These are phyloP conservation scores for Crepidotus variabilis DNA, from an alignment of 768 basidiomycete genomes.

Conservation along the genomic window DNA sequence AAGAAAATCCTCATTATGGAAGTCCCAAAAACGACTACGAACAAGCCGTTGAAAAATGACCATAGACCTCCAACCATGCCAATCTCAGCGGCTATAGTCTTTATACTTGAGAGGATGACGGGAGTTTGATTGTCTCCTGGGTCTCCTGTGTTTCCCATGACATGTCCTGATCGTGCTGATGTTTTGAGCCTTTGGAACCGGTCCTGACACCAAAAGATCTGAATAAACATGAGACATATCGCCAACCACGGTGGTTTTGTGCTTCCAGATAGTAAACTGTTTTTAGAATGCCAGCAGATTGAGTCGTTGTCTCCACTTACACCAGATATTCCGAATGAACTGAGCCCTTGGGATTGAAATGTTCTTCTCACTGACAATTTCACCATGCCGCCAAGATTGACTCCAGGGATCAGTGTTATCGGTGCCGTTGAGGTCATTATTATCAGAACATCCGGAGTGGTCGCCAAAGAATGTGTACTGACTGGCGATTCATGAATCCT, in stretches of 20 bases:
- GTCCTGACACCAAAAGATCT: not conserved
- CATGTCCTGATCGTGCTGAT: not conserved
- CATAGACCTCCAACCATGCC: slow-evolving; percentile 3
- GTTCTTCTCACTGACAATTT: not conserved
- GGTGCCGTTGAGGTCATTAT: not conserved
- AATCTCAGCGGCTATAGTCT: no score
- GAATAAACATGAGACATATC: not conserved
- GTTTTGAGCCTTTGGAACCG: not conserved
- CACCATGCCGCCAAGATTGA: not conserved
- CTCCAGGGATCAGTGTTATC: not conserved
- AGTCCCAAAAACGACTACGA: not conserved
- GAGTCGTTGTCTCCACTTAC: not conserved
- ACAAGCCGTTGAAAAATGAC: slow-evolving; percentile 1
- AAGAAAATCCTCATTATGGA: slow-evolving; percentile 1
- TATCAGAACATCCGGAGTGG: not conserved
- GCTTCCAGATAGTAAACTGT: not conserved
- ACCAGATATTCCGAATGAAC: not conserved
- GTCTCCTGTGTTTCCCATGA: not conserved
- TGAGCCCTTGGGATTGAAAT: not conserved
- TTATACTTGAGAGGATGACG: not conserved
- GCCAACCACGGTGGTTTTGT: not conserved
- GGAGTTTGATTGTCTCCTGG: not conserved
- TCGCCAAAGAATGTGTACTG: not conserved
- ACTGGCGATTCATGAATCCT: not conserved
- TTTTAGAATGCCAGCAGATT: not conserved